A percentile compares a stretch with the other conserved stretches of the same genome.
Evolutionary conservation across 805 yeast genomes (phyloP).

Genomic region (Lachancea mirantina): DNA sequence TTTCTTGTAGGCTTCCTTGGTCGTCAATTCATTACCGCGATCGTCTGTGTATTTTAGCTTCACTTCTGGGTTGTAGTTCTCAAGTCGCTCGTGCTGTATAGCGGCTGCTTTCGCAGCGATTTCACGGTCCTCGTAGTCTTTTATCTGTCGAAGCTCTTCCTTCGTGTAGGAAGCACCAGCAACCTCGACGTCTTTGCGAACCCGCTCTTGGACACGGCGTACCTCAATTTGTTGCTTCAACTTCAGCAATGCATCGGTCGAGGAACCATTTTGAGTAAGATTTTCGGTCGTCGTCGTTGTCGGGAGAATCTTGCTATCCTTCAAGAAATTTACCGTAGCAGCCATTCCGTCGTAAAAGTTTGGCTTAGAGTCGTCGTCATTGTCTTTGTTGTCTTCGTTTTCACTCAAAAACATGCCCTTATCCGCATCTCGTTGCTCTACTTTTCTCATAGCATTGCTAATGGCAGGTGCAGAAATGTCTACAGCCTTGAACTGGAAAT

Average conservation of each 20-base stretch:
- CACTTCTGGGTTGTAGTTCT: slow-evolving; percentile 38
- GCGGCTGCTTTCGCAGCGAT: slow-evolving; percentile 22
- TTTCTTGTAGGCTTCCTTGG: slow-evolving; percentile 70
- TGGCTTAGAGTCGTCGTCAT: slow-evolving; percentile 3
- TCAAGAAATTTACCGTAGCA: slow-evolving; percentile 22
- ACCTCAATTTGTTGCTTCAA: slow-evolving; percentile 10
- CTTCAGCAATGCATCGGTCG: slow-evolving; percentile 3
- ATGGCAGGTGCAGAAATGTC: too few species aligned
- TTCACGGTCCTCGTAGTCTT: slow-evolving; percentile 20
- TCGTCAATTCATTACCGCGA: slow-evolving; percentile 47
- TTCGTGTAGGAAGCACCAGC: slow-evolving; percentile 21
- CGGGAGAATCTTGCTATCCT: slow-evolving; percentile 12
- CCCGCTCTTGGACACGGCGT: slow-evolving; percentile 11
- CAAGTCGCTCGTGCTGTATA: slow-evolving; percentile 28
- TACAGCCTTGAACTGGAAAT: too few species aligned
- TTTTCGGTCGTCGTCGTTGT: background rate
- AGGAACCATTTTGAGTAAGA: background rate
- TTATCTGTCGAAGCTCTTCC: slow-evolving; percentile 25
- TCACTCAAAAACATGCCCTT: background rate
- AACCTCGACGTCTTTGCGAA: slow-evolving; percentile 16
- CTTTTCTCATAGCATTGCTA: too few species aligned
- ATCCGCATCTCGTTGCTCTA: background rate
- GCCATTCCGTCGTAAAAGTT: slow-evolving; percentile 27
- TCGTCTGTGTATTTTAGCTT: slow-evolving; percentile 56
- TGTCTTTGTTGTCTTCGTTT: background rate